Percentiles rank a stretch among this genome's conserved stretches.
Evolutionary conservation across 345 rosid genomes (phyloP).

Genomic region (Euphorbia pulcherrima): DNA sequence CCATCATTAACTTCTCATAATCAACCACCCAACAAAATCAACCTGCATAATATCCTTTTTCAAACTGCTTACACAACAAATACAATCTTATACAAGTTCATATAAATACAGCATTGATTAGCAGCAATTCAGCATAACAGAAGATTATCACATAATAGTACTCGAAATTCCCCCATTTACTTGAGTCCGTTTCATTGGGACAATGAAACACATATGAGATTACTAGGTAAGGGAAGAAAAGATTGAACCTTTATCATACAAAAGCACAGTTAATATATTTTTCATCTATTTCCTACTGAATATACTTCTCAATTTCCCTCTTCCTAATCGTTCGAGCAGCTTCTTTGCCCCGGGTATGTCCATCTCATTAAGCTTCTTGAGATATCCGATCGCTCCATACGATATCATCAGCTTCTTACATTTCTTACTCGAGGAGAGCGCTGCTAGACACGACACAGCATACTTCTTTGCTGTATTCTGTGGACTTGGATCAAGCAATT

Average conservation of each 20-base stretch:
- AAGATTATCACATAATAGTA: not conserved
- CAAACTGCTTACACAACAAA: not conserved
- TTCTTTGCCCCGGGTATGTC: slow-evolving; percentile 85
- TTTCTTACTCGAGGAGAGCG: slow-evolving; percentile 75
- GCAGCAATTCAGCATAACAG: slow-evolving; percentile 18
- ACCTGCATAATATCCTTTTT: not conserved
- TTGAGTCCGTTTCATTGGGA: slow-evolving; percentile 46
- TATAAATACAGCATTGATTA: slow-evolving; percentile 19
- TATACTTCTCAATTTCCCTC: slow-evolving; percentile 66
- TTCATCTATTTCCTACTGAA: slow-evolving; percentile 55
- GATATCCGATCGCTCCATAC: slow-evolving; percentile 87
- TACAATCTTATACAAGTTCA: slow-evolving; percentile 7
- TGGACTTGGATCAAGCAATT: slow-evolving; percentile 77
- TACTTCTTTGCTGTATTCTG: slow-evolving; percentile 84
- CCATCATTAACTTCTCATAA: no score
- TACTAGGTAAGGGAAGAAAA: slow-evolving; percentile 10
- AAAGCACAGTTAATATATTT: not conserved
- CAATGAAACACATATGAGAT: slow-evolving; percentile 38
- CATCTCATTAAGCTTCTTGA: slow-evolving; percentile 82
- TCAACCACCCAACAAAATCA: no score
- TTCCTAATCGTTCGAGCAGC: slow-evolving; percentile 76
- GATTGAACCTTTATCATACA: slow-evolving; percentile 21
- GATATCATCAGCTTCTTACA: slow-evolving; percentile 92
- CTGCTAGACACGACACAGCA: slow-evolving; percentile 57
- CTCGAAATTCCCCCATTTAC: slow-evolving; percentile 13